These are phyloP conservation scores for Paratinospora sagittata DNA, from an alignment of 164 flowering plant species.

Conservation along the genomic window DNA sequence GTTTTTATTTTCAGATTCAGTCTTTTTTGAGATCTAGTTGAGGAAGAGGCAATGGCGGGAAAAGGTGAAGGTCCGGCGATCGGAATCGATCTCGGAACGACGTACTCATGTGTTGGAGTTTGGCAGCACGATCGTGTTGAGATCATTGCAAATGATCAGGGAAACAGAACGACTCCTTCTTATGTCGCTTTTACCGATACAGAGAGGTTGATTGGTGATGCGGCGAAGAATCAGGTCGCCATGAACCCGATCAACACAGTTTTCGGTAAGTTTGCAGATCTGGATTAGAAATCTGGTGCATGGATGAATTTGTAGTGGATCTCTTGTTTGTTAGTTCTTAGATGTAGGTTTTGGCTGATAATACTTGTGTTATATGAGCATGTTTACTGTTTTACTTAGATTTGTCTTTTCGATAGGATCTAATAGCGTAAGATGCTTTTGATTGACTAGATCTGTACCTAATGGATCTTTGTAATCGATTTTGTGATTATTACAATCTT, in stretches of 20 bases:
- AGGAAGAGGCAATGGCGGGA: slow-evolving; percentile 28
- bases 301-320: not conserved
- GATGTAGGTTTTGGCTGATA: not conserved
- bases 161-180: slow-evolving; percentile 51
- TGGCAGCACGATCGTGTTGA: slow-evolving; percentile 49
- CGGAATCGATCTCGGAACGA: slow-evolving; percentile 51
- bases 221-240: slow-evolving; percentile 54
- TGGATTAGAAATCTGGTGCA: not conserved
- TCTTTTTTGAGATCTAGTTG: not conserved
- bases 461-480: not conserved
- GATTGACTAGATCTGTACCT: not conserved
- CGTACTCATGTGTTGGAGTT: slow-evolving; percentile 45
- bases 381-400: too few species aligned
- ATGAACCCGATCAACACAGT: slow-evolving; percentile 56
- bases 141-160: slow-evolving; percentile 47
- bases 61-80: slow-evolving; percentile 50
- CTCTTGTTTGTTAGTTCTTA: too few species aligned
- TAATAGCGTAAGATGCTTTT: not conserved
- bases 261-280: slow-evolving; percentile 29
- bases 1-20: not conserved
- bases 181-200: slow-evolving; percentile 46
- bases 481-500: too few species aligned
- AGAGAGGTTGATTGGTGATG: slow-evolving; percentile 46
- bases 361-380: not conserved
- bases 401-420: too few species aligned